phyloP scores from a whole-genome alignment of 2,329 filamentous ascomycete genomes.

The Botrytis hyacinthi region DNA sequence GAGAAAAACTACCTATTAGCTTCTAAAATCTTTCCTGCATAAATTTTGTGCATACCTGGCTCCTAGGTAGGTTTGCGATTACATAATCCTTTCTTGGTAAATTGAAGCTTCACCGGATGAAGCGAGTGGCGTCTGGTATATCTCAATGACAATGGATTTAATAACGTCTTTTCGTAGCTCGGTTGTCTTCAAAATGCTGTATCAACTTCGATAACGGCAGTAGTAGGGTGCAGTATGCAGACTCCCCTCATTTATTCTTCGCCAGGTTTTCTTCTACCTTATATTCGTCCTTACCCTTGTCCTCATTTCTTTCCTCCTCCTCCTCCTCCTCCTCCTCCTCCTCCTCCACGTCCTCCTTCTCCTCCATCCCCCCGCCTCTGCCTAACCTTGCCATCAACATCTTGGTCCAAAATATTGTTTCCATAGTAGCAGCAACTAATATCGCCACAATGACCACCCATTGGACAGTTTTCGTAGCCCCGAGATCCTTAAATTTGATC shows the following conservation, averaged over 20 bases:
- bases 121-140: neutral
- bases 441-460: conserved; percentile 21
- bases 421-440: conserved; percentile 19
- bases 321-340: neutral
- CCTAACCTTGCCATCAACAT: conserved; percentile 5
- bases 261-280: neutral
- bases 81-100: neutral
- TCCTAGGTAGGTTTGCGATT: neutral
- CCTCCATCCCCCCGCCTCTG: conserved; percentile 9
- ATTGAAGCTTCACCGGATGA: neutral
- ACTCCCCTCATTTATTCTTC: neutral
- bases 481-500: conserved; percentile 22
- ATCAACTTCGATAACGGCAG: neutral
- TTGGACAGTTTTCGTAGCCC: conserved; percentile 24
- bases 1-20: neutral
- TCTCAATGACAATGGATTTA: neutral
- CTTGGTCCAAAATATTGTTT: conserved; percentile 19
- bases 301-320: neutral
- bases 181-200: neutral
- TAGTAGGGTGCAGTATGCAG: neutral
- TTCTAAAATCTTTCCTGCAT: neutral
- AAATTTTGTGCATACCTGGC: neutral
- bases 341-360: too few relatives aligned
- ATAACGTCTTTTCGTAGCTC: neutral
- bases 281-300: neutral